These are phyloP conservation scores for Podila verticillata DNA, from an alignment of 192 early-diverging fungal genomes.

Conservation along the genomic window DNA sequence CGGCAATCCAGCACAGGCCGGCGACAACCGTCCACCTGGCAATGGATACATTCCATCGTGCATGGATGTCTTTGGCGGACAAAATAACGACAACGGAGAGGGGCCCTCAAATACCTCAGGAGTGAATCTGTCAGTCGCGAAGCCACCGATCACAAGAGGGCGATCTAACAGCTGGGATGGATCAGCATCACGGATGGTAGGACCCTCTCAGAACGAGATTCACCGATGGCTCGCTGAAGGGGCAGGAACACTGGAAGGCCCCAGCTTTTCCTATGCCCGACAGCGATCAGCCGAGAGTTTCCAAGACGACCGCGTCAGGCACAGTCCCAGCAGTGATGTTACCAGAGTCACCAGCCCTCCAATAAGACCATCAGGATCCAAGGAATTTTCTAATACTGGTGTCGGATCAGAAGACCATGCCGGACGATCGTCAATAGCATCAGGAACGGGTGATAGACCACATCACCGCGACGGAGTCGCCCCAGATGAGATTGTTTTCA, in stretches of 20 bases:
- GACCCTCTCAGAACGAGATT: constrained; percentile 39
- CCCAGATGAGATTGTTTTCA: constrained; percentile 20
- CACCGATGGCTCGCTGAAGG: constrained; percentile 41
- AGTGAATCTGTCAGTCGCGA: neutral
- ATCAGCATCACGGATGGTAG: neutral
- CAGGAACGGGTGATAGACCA: neutral
- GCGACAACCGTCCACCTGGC: neutral
- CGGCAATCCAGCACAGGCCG: neutral
- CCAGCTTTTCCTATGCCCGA: constrained; percentile 5
- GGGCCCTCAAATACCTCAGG: neutral
- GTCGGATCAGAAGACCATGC: neutral
- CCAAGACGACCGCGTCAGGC: neutral
- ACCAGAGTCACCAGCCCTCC: constrained; percentile 10
- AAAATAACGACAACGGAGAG: neutral
- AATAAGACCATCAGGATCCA: neutral
- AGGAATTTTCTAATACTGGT: neutral
- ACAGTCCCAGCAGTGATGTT: constrained; percentile 9
- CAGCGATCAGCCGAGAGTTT: neutral
- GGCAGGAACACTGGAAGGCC: constrained; percentile 27
- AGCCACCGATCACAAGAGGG: constrained; percentile 1
- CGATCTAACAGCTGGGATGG: constrained; percentile 43
- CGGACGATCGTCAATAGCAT: neutral
- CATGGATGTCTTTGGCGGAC: constrained; percentile 28
- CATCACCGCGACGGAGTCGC: constrained; percentile 18
- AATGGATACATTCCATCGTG: constrained; percentile 32